Base-by-base conservation (phyloP, 2,329 filamentous ascomycete genomes). In the Pseudocercospora eumusae region DNA sequence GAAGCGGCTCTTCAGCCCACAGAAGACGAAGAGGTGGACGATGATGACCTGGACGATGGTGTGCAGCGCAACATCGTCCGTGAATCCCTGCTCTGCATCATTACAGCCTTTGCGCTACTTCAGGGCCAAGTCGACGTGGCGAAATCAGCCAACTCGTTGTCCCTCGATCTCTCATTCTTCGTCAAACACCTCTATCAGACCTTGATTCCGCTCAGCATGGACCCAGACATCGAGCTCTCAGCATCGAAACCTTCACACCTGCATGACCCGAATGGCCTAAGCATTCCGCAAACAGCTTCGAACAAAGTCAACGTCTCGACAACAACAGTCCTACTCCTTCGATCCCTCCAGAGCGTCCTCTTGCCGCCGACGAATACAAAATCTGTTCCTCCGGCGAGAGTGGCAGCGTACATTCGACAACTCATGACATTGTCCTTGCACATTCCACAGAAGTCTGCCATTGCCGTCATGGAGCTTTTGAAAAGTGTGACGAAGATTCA, bases 91-190 rank as follows among this genome's bases (percentile, higher is more conserved):
- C 89, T 99, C 60, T 97, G 93, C 80, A 96, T 93, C 61, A 92
- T 96, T 71, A 99, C 95, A 0, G 95, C 96, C 25, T 98, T 96
- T 73, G 92, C 93, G n/a, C 87, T 99, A 6, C 87, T 99, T 42
- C 91, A 95, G 66, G 93, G 95, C 54, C 95, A 99, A 79, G 62
- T 65, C 23, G 93, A 97, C 72, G 92, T 88, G 15, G 88, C 90
- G 78, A 93, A 92, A 78, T 90, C 92, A 54, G 89, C 92, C 61
- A 85, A 88, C 47, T 83, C 88, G 49, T 84, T 98, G 4, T 90
- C 93, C 71, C 87, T 99, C 54, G 96, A 99, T 75, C 86, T 99
- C 40, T 92, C 89, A 70, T 97, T 93, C 83, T 99, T 99, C 83
- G 93, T 92, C 70, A 91, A 90, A 13, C 91, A 97, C 76, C 90